phyloP scores from a whole-genome alignment of 306 rosid species.

The Elaeagnus macrophylla region DNA sequence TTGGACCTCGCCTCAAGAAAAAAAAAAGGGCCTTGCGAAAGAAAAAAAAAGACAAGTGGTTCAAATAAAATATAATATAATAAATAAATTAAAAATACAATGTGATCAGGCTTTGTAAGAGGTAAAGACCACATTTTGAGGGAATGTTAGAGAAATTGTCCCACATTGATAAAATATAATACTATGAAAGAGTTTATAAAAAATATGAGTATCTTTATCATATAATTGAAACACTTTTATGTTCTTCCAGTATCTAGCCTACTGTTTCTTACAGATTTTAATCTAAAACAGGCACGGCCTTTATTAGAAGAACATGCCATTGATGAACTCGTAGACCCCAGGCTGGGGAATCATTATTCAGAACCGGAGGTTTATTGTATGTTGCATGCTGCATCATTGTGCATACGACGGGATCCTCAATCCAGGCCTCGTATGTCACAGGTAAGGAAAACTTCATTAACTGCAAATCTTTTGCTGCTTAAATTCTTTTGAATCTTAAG shows the following conservation, averaged over 20 bases:
- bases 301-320: conserved; percentile 68
- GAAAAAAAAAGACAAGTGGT: too few species aligned
- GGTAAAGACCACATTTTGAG: too few species aligned
- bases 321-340: conserved; percentile 83
- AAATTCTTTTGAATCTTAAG: background rate
- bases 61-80: too few species aligned
- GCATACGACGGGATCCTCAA: conserved; percentile 89
- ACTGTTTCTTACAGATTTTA: background rate
- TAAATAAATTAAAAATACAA: too few species aligned
- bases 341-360: conserved; percentile 52
- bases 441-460: conserved; percentile 32
- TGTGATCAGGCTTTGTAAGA: too few species aligned
- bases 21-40: too few species aligned
- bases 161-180: too few species aligned
- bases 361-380: conserved; percentile 84
- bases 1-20: too few species aligned
- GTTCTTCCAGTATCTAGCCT: background rate
- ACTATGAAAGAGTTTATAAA: too few species aligned
- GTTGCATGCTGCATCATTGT: conserved; percentile 84
- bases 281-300: conserved; percentile 69
- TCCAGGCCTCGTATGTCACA: conserved; percentile 94
- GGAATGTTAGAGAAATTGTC: too few species aligned
- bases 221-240: background rate
- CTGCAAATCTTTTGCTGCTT: background rate
- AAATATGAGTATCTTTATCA: too few species aligned